Evolutionary conservation across 352 stramenopile species (phyloP), one percentile per base, ranked within the genome.

Genomic region (Globisporangium okanoganense): DNA sequence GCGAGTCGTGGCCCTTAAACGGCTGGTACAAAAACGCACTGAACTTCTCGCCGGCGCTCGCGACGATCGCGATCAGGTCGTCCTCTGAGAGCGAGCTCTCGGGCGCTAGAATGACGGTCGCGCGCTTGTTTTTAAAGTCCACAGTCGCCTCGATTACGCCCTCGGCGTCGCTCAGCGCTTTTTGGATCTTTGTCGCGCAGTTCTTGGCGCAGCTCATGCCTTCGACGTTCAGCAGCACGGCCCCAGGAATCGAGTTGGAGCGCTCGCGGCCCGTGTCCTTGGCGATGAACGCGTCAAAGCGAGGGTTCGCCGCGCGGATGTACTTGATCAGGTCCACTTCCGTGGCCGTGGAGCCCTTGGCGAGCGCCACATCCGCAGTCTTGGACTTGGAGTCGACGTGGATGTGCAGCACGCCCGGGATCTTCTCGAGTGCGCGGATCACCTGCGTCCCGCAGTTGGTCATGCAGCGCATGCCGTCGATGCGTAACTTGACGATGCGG

Each of bases 401-500:
- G 59, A 94, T 92, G 50, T 92, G 79, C 33, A 91, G 68, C 52
- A 96, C 87, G 29, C 87, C 85, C 1, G 85, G 85, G 50, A 96
- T 81, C 58, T 82, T 70, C 69, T 95, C 83, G 25, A 96, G 65
- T 41, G 87, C 87, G 36, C 75, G 75, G 62, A 94, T 88, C 36
- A 96, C 85, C 45, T 89, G 85, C 12, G 61, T 69, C 8, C 85
- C 87, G 56, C 87, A 96, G 66, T 93, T 95, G 25, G 76, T 93
- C 81, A 94, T 93, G 66, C 87, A 96, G 51, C 85, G 82, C 85
- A 96, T 95, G 20, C 87, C 87, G 14, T 92, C 75, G 48, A 96
- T 79, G 29, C 70, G 70, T 29, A 94, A 70, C 41, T 70, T 77
- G 53, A 94, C 82, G 41, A 92, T 87, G 54, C 85, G 85, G 48